Evolutionary conservation across 2,329 filamentous ascomycete genomes (phyloP).

Genomic region (Fusarium transvaalense): DNA sequence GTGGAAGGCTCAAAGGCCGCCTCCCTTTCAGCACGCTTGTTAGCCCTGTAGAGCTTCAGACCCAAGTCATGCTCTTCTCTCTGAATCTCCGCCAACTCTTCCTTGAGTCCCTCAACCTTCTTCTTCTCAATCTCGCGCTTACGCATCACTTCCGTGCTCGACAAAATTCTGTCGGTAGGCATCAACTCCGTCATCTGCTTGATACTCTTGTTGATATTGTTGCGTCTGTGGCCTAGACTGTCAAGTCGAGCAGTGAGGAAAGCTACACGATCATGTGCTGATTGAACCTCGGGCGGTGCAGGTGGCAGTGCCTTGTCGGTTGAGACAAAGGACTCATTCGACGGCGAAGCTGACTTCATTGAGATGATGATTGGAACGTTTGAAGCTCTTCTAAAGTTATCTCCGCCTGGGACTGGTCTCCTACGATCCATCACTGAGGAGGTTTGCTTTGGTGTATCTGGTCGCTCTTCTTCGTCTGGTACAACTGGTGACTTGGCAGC

Average conservation of each 20-base stretch:
- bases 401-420: constrained; percentile 48
- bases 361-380: constrained; percentile 50
- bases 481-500: constrained; percentile 47
- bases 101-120: constrained; percentile 74
- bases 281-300: constrained; percentile 69
- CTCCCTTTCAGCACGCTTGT: constrained; percentile 79
- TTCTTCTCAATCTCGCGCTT: constrained; percentile 69
- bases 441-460: constrained; percentile 40
- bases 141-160: constrained; percentile 71
- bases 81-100: constrained; percentile 78
- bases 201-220: constrained; percentile 79
- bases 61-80: constrained; percentile 84
- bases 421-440: constrained; percentile 52
- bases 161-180: constrained; percentile 76
- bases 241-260: constrained; percentile 75
- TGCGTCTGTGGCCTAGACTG: constrained; percentile 73
- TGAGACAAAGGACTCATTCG: constrained; percentile 51
- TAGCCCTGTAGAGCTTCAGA: constrained; percentile 77
- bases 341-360: constrained; percentile 43
- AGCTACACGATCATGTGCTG: constrained; percentile 73
- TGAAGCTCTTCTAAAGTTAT: constrained; percentile 35
- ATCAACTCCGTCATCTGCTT: constrained; percentile 83
- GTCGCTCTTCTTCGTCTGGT: constrained; percentile 43
- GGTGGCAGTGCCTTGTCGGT: constrained; percentile 71
- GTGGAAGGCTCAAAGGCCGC: constrained; percentile 73